A percentile compares a stretch with the other conserved stretches of the same genome.
Conservation (phyloP, 1,284 basidiomycete genomes). For the Testicularia cyperi region DNA sequence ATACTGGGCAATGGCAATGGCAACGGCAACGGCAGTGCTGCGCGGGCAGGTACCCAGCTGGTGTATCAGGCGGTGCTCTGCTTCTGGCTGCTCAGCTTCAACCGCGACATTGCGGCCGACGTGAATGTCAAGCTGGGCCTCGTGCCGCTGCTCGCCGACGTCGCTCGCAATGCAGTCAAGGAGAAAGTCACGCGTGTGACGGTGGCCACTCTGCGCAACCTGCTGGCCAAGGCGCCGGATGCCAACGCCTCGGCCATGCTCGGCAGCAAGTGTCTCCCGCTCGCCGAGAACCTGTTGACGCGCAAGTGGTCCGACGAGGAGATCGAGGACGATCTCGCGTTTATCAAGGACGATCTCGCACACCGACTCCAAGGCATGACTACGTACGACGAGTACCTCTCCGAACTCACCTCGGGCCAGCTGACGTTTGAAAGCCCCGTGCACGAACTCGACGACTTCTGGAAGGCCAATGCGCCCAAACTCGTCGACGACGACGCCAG, state of each 20-base stretch:
- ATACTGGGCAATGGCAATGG: conserved; percentile 15
- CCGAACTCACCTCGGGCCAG: conserved; percentile 85
- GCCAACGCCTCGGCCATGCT: conserved; percentile 90
- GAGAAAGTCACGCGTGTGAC: conserved; percentile 97
- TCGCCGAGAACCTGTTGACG: conserved; percentile 76
- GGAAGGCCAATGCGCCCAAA: conserved; percentile 88
- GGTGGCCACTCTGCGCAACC: conserved; percentile 81
- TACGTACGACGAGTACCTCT: conserved; percentile 92
- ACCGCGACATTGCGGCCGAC: conserved; percentile 77
- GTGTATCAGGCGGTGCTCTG: conserved; percentile 89
- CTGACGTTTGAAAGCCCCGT: conserved; percentile 86
- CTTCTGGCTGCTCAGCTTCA: conserved; percentile 91
- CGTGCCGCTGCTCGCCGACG: conserved; percentile 79
- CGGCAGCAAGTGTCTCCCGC: conserved; percentile 80
- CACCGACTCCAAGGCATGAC: conserved; percentile 82
- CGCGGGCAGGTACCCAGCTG: conserved; percentile 70
- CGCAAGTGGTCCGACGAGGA: conserved; percentile 91
- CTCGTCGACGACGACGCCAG: conserved; percentile 89
- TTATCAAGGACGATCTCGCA: conserved; percentile 77
- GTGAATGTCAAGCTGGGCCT: conserved; percentile 90
- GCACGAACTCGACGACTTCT: conserved; percentile 94
- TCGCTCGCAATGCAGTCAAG: conserved; percentile 87
- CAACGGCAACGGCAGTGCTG: conserved; percentile 4
- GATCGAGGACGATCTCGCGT: conserved; percentile 84
- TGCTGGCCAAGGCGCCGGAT: conserved; percentile 76